phyloP scores from a whole-genome alignment of 2,329 filamentous ascomycete genomes.

The Fusarium nygamai region DNA sequence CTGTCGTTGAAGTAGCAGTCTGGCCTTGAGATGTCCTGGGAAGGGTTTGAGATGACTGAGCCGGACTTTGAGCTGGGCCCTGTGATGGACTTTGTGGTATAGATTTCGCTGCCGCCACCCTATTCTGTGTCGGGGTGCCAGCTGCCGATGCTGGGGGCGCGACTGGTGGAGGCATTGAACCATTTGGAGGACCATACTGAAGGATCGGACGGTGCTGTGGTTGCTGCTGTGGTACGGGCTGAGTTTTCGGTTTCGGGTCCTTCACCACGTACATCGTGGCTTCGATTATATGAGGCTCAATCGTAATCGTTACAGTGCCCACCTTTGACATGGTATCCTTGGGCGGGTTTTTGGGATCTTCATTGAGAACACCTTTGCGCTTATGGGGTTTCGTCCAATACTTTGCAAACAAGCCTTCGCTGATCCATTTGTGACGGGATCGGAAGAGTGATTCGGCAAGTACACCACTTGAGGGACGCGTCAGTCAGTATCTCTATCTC shows the following conservation, averaged over 20 bases:
- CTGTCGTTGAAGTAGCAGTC: constrained; percentile 12
- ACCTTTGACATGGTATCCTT: constrained; percentile 78
- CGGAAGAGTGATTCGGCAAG: constrained; percentile 76
- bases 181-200: constrained; percentile 73
- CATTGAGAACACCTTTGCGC: constrained; percentile 71
- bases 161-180: constrained; percentile 66
- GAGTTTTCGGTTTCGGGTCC: constrained; percentile 63
- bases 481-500: constrained; percentile 31
- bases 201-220: constrained; percentile 62
- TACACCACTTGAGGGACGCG: constrained; percentile 67
- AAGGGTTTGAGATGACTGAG: constrained; percentile 28
- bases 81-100: constrained; percentile 34
- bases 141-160: constrained; percentile 47
- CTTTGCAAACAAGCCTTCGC: constrained; percentile 77
- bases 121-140: constrained; percentile 33
- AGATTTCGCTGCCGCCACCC: constrained; percentile 28
- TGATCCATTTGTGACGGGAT: constrained; percentile 78
- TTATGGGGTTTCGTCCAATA: constrained; percentile 80
- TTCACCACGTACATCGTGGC: constrained; percentile 79
- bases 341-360: constrained; percentile 72
- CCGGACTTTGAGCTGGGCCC: constrained; percentile 26
- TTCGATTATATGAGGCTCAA: constrained; percentile 84
- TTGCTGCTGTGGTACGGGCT: constrained; percentile 47
- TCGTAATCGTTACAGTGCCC: constrained; percentile 76
- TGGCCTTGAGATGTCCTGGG: constrained; percentile 25